phyloP scores from a whole-genome alignment of 2,329 filamentous ascomycete genomes.

The Podosphaera xanthii region DNA sequence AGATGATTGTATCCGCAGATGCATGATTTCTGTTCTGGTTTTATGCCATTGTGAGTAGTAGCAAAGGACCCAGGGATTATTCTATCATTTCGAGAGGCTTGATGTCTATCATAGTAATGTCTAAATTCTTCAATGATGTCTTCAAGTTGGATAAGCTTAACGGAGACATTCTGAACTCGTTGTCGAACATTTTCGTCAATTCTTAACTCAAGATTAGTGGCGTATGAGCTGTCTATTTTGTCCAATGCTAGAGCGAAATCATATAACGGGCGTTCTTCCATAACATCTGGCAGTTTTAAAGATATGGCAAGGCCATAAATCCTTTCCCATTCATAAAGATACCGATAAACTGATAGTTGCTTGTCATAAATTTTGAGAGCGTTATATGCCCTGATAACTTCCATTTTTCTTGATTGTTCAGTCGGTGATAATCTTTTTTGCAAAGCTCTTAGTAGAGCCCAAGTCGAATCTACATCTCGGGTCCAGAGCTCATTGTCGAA shows the following conservation, averaged over 20 bases:
- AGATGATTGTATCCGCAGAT: too few relatives aligned
- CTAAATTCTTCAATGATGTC: not conserved
- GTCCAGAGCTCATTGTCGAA: too few relatives aligned
- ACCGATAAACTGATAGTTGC: too few relatives aligned
- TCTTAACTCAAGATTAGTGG: not conserved
- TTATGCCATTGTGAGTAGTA: not conserved
- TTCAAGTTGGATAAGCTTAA: not conserved
- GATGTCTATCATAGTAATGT: not conserved
- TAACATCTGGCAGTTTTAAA: not conserved
- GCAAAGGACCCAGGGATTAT: not conserved
- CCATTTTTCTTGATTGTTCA: not conserved
- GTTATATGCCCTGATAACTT: not conserved
- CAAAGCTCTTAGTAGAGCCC: not conserved
- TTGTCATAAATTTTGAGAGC: too few relatives aligned
- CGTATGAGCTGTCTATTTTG: not conserved
- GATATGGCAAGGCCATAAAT: too few relatives aligned
- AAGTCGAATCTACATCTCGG: not conserved
- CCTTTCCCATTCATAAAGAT: too few relatives aligned
- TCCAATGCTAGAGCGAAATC: not conserved
- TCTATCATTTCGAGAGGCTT: not conserved
- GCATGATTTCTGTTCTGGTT: too few relatives aligned
- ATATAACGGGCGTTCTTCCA: not conserved
- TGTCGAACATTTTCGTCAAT: not conserved
- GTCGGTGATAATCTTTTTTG: not conserved
- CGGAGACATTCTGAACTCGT: not conserved